Conservation (phyloP, 2,329 filamentous ascomycete genomes). For the Gaeumannomyces tritici region DNA sequence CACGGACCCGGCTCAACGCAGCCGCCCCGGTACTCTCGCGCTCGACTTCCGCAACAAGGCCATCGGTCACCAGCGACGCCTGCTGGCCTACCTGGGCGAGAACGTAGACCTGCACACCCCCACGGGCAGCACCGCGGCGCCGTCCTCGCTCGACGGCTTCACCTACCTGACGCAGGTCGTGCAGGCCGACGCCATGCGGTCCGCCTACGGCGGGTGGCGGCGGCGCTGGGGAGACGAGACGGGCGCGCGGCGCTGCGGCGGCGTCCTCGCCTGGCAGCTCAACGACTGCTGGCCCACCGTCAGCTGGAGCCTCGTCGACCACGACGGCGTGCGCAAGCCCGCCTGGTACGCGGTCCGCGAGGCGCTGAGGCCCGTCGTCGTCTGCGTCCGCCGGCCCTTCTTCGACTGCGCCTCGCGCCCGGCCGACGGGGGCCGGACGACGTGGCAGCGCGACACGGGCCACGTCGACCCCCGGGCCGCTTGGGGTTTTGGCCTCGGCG, state of each 20-base stretch:
- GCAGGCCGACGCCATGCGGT: conserved; percentile 37
- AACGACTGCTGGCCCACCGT: conserved; percentile 63
- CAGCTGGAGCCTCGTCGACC: conserved; percentile 57
- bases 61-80: conserved; percentile 59
- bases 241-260: conserved; percentile 37
- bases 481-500: conserved; percentile 4
- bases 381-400: conserved; percentile 40
- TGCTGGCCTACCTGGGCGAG: conserved; percentile 63
- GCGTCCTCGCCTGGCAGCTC: conserved; percentile 59
- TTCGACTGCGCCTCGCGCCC: conserved; percentile 28
- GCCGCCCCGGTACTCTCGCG: conserved; percentile 56
- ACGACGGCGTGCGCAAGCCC: conserved; percentile 53
- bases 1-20: conserved; percentile 38
- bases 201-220: conserved; percentile 42
- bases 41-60: conserved; percentile 79
- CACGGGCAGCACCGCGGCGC: neutral
- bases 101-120: conserved; percentile 43
- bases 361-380: conserved; percentile 48
- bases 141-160: conserved; percentile 25
- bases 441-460: conserved; percentile 19
- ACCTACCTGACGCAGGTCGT: conserved; percentile 44
- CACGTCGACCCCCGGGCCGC: conserved; percentile 28
- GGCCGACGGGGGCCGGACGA: conserved; percentile 3
- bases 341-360: conserved; percentile 37
- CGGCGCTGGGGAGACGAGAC: conserved; percentile 42